Base-by-base conservation (phyloP, 2,329 filamentous ascomycete species). In the Lasiodiplodia theobromae region DNA sequence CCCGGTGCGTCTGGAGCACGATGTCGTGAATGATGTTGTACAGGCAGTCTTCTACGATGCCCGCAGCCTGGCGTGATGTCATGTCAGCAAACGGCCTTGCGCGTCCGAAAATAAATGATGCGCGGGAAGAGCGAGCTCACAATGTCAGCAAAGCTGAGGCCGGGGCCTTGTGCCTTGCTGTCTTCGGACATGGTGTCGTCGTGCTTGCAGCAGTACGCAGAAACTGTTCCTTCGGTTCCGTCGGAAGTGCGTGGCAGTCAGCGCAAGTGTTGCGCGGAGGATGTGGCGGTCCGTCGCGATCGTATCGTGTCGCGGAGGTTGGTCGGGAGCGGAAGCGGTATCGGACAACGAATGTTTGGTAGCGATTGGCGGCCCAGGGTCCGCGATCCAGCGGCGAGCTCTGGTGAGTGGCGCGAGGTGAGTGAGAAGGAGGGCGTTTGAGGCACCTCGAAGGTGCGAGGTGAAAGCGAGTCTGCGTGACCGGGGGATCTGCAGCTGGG, bases 1-100 rank as follows among this genome's bases (percentile, higher is more conserved):
- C 87, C 72, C 90, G 91, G 78, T 95, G 92, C 51, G 88, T 89
- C 77, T 92, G 88, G 74, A 93, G 85, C 71, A 93, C 84, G 64
- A 93, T 85, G 77, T 92, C 91, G 78, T 92, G 90, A 72, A 94
- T 86, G 75, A 94, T 87, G 78, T 92, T 94, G 82, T 91, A 89
- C 70, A 95, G 83, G 68, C 91, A 81, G 76, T 94, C 91, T 75
- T 94, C 90, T 75, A 95, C 85, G 70, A 95, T 87, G 37, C 77
- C 73, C 49, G 69, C 73, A 10, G 77, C 78, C 78, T 79, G 65
- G 25, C 53, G 37, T 34, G 12, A 18, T 34, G 14, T 31, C 38
- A 11, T n/a, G 25, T 67, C n/a, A 65, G 49, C 11, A 37, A 51
- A 21, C 7, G 31, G 8, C 44, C 37, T 3, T 21, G n/a, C 12